Percentiles rank a stretch among this genome's conserved stretches.
phyloP scores from a whole-genome alignment of 2,329 filamentous ascomycete genomes.

The Aspergillus ibericus region DNA sequence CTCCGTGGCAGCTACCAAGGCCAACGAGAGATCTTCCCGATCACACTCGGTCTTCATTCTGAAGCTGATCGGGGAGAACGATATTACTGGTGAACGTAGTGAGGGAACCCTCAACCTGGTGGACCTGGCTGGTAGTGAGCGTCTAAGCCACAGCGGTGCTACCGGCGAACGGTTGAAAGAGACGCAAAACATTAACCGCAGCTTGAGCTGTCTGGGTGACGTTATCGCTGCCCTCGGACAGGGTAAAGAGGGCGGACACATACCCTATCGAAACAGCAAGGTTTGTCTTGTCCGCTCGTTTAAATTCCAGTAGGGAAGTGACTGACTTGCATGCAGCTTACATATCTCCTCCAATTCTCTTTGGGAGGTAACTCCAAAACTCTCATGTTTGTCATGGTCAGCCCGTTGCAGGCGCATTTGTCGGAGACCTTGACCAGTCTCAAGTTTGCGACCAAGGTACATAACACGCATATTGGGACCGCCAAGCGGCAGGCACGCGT shows the following conservation, averaged over 20 bases:
- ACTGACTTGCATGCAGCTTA: slow-evolving; percentile 58
- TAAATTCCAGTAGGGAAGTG: not conserved
- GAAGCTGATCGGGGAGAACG: slow-evolving; percentile 65
- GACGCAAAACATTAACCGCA: slow-evolving; percentile 97
- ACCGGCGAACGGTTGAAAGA: slow-evolving; percentile 87
- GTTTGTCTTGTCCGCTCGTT: slow-evolving; percentile 43
- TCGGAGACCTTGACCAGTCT: slow-evolving; percentile 92
- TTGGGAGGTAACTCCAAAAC: slow-evolving; percentile 95
- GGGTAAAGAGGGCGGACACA: slow-evolving; percentile 72
- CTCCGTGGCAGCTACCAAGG: slow-evolving; percentile 93
- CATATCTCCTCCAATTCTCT: slow-evolving; percentile 91
- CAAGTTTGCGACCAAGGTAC: slow-evolving; percentile 90
- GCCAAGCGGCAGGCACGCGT: slow-evolving; percentile 57
- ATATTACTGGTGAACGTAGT: slow-evolving; percentile 75
- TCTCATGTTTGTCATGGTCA: slow-evolving; percentile 99
- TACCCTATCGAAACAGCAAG: slow-evolving; percentile 96
- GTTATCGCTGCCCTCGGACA: slow-evolving; percentile 91
- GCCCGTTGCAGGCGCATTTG: slow-evolving; percentile 83
- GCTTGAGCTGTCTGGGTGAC: slow-evolving; percentile 85
- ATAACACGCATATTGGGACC: slow-evolving; percentile 86
- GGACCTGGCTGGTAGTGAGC: slow-evolving; percentile 89
- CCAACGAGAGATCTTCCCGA: slow-evolving; percentile 90
- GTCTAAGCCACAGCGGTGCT: slow-evolving; percentile 80
- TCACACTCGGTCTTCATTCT: slow-evolving; percentile 97
- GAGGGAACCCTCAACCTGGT: slow-evolving; percentile 95